These are phyloP conservation scores for Alternaria metachromatica DNA, from an alignment of 2,329 filamentous ascomycete genomes.

Conservation along the genomic window DNA sequence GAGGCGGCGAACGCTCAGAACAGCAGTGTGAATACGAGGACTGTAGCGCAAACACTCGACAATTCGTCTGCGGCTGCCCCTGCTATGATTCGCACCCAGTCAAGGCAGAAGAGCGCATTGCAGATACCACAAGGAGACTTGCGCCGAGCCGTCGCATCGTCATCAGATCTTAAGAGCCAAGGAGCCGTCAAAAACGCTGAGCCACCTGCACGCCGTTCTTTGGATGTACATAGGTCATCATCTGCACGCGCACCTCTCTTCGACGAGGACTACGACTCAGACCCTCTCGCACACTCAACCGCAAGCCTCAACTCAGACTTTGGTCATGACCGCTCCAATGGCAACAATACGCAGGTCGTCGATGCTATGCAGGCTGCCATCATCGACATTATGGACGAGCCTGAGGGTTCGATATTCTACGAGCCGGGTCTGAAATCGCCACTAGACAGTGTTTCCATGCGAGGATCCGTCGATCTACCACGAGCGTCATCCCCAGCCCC, in stretches of 20 bases:
- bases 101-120: constrained; percentile 50
- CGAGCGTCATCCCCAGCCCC: constrained; percentile 51
- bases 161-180: constrained; percentile 63
- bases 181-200: constrained; percentile 55
- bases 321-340: constrained; percentile 49
- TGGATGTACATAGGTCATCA: constrained; percentile 67
- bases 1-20: constrained; percentile 59
- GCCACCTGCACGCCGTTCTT: constrained; percentile 66
- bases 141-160: constrained; percentile 65
- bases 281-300: constrained; percentile 77
- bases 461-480: constrained; percentile 66
- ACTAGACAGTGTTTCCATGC: constrained; percentile 67
- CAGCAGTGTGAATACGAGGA: constrained; percentile 33
- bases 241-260: constrained; percentile 66
- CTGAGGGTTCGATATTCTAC: constrained; percentile 72
- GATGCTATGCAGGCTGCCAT: constrained; percentile 92
- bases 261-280: constrained; percentile 79
- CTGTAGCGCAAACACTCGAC: constrained; percentile 37
- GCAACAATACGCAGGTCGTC: constrained; percentile 79
- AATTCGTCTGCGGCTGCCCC: constrained; percentile 37
- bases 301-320: constrained; percentile 78
- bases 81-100: constrained; percentile 55
- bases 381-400: constrained; percentile 87
- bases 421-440: constrained; percentile 59
- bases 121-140: constrained; percentile 57